phyloP scores from a whole-genome alignment of 768 basidiomycete genomes.

The Boletus rubescentipes region DNA sequence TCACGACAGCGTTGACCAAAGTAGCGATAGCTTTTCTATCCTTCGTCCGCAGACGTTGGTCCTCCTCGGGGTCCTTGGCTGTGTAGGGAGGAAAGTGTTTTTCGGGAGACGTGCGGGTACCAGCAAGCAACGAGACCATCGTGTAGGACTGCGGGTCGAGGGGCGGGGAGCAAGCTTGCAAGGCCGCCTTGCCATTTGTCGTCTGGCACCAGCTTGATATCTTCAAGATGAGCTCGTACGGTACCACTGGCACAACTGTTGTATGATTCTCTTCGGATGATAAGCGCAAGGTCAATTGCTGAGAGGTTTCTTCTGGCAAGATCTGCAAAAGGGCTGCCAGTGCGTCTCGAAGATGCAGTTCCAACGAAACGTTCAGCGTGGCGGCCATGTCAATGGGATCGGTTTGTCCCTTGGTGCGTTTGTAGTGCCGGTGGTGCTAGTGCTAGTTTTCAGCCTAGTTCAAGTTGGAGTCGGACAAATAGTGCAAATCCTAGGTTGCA shows the following conservation, averaged over 20 bases:
- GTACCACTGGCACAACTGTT: slow-evolving; percentile 43
- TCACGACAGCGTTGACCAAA: slow-evolving; percentile 69
- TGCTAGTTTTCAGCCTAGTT: no score
- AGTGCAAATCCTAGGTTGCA: no score
- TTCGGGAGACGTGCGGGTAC: slow-evolving; percentile 75
- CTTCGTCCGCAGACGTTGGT: slow-evolving; percentile 43
- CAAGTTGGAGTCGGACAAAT: neutral
- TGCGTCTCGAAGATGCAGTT: slow-evolving; percentile 55
- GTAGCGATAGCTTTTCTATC: slow-evolving; percentile 70
- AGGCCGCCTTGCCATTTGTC: slow-evolving; percentile 38
- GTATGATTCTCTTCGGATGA: slow-evolving; percentile 10
- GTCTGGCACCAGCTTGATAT: slow-evolving; percentile 73
- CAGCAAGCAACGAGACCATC: slow-evolving; percentile 77
- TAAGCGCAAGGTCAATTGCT: slow-evolving; percentile 42
- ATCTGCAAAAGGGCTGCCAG: slow-evolving; percentile 46
- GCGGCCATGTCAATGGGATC: slow-evolving; percentile 6
- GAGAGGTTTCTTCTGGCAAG: slow-evolving; percentile 45
- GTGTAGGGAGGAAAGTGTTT: slow-evolving; percentile 59
- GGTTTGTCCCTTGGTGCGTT: no score
- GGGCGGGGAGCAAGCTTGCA: slow-evolving; percentile 41
- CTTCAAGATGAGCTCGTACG: slow-evolving; percentile 56
- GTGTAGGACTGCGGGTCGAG: slow-evolving; percentile 57
- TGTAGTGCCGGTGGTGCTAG: no score
- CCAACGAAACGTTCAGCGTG: slow-evolving; percentile 61
- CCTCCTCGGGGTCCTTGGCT: slow-evolving; percentile 46